Evolutionary conservation across 106 monocot genomes (phyloP).

Genomic region (Alisma plantagoaquatica): DNA sequence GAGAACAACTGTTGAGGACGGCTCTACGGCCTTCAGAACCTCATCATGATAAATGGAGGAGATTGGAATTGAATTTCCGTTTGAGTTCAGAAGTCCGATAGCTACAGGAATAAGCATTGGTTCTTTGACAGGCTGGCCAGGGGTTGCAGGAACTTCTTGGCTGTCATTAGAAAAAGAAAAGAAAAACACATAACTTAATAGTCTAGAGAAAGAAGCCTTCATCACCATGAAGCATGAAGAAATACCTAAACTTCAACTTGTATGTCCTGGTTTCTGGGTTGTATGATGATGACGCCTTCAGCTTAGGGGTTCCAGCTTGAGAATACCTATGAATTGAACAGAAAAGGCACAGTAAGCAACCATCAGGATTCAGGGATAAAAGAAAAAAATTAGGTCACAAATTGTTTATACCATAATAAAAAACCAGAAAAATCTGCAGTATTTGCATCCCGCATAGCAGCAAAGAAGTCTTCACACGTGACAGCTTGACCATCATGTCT

Average conservation of each 20-base stretch:
- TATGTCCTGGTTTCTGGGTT: slow-evolving; percentile 49
- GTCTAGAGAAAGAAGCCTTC: neutral
- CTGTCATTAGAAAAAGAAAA: slow-evolving; percentile 21
- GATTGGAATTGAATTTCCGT: slow-evolving; percentile 79
- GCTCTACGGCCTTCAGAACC: slow-evolving; percentile 35
- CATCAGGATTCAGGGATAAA: neutral
- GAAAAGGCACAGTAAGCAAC: too few relatives aligned
- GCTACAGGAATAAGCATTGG: slow-evolving; percentile 93
- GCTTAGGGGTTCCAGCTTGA: slow-evolving; percentile 80
- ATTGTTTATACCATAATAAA: slow-evolving; percentile 60
- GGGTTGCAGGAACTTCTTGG: slow-evolving; percentile 91
- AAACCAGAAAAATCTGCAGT: slow-evolving; percentile 75
- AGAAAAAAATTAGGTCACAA: neutral
- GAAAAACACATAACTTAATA: neutral
- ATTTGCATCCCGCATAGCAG: slow-evolving; percentile 98
- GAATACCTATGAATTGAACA: slow-evolving; percentile 82
- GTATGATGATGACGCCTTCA: slow-evolving; percentile 78
- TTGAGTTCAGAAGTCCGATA: slow-evolving; percentile 75
- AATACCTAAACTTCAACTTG: slow-evolving; percentile 88
- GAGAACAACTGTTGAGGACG: slow-evolving; percentile 54
- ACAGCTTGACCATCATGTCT: slow-evolving; percentile 99
- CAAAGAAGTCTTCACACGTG: slow-evolving; percentile 97
- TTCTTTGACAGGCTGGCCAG: slow-evolving; percentile 85
- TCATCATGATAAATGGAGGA: slow-evolving; percentile 65
- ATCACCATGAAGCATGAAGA: neutral